phyloP scores from a whole-genome alignment of 495 filamentous ascomycete genomes.

The Tuber indicum region DNA sequence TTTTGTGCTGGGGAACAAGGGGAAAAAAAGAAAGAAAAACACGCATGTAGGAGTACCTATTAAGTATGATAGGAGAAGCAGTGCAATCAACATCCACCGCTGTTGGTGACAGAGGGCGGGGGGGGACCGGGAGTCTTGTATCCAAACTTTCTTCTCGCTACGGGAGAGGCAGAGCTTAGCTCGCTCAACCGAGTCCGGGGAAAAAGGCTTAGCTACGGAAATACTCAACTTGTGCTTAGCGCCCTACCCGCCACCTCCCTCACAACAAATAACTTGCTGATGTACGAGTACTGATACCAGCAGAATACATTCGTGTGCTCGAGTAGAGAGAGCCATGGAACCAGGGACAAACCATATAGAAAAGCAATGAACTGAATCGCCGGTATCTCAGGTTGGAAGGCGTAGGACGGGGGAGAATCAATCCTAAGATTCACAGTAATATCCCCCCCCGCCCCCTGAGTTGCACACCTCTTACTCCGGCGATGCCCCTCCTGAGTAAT shows the following conservation, averaged over 20 bases:
- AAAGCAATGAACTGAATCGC: not conserved
- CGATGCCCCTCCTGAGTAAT: not conserved
- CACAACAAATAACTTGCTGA: not conserved
- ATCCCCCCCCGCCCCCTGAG: not conserved
- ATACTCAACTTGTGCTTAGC: not conserved
- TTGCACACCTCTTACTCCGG: not conserved
- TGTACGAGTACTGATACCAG: not conserved
- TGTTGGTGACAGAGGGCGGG: not conserved
- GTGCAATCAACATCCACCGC: not conserved
- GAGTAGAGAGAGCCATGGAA: not conserved
- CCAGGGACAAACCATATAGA: not conserved
- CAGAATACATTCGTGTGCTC: not conserved
- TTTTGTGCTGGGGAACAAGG: not conserved
- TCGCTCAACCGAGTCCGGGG: not conserved
- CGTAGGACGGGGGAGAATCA: not conserved
- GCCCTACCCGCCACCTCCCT: not conserved
- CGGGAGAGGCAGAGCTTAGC: constrained; percentile 1
- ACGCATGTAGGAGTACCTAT: no score
- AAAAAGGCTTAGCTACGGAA: not conserved
- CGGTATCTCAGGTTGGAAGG: not conserved
- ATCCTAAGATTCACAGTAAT: not conserved
- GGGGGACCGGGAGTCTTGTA: not conserved
- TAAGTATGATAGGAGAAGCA: not conserved
- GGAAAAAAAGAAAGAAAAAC: no score
- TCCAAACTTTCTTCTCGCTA: not conserved